Conservation (phyloP, 163 green algal genomes). For the Coccomyxa subellipsoidea region DNA sequence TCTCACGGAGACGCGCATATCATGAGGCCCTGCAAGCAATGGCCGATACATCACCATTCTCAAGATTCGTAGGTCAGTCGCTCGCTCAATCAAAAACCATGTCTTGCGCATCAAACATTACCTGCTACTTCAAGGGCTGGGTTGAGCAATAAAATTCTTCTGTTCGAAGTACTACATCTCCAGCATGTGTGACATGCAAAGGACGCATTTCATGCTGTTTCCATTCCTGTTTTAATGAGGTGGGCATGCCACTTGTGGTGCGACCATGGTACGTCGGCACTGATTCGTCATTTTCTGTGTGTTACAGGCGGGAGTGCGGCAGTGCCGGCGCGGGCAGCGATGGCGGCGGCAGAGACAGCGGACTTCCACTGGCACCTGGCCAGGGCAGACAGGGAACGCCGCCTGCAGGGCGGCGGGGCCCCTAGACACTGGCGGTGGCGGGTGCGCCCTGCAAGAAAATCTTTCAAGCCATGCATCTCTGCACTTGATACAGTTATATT, state of each 20-base stretch:
- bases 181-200: too few relatives aligned
- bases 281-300: neutral
- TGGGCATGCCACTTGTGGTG: too few relatives aligned
- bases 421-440: constrained; percentile 63
- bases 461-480: neutral
- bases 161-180: too few relatives aligned
- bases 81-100: too few relatives aligned
- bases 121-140: too few relatives aligned
- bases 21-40: constrained; percentile 12
- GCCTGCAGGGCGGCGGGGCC: constrained; percentile 14
- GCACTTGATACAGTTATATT: too few relatives aligned
- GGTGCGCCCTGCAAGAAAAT: neutral
- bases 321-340: constrained; percentile 36
- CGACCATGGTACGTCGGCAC: neutral
- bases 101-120: too few relatives aligned
- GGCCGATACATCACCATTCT: neutral
- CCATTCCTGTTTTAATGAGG: too few relatives aligned
- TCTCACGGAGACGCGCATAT: constrained; percentile 51
- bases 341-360: constrained; percentile 43
- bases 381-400: constrained; percentile 8
- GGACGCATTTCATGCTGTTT: too few relatives aligned
- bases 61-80: neutral
- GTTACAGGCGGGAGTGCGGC: constrained; percentile 8
- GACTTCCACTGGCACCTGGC: constrained; percentile 73
- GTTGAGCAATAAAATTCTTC: too few relatives aligned